A percentile compares a stretch with the other conserved stretches of the same genome.
Evolutionary conservation across 169 alveolate species (phyloP).

Genomic region (Plasmodium vivax): DNA sequence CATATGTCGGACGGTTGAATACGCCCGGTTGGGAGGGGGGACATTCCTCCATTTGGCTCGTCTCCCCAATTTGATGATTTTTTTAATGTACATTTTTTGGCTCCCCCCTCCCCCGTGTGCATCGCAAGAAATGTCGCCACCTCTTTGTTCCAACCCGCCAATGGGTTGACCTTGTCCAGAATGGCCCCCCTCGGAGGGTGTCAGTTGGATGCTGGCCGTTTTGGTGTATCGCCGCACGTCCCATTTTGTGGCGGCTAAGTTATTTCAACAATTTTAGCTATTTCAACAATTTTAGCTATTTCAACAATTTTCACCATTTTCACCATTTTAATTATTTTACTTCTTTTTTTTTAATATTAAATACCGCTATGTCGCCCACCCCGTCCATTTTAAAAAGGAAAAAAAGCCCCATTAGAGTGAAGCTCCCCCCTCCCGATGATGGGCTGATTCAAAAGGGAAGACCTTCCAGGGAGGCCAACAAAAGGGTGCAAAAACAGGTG

Average conservation of each 20-base stretch:
- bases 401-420: neutral
- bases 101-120: neutral
- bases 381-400: neutral
- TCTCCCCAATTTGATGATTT: conserved; percentile 1
- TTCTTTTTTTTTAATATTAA: neutral
- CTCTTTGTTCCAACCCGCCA: neutral
- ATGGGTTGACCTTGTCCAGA: conserved; percentile 1
- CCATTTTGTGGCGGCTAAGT: neutral
- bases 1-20: neutral
- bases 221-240: neutral
- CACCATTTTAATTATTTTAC: neutral
- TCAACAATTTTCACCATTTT: too few species aligned
- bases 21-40: neutral
- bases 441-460: neutral
- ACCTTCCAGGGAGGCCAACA: neutral
- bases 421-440: neutral
- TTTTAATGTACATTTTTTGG: neutral
- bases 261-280: neutral
- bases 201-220: neutral
- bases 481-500: neutral
- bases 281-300: neutral
- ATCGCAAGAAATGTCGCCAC: neutral
- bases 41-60: neutral
- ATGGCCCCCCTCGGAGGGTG: neutral
- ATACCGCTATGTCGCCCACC: neutral